Percentiles rank a stretch among this genome's conserved stretches.
Conservation (phyloP, 106 monocot genomes). For the Allium cepa region DNA sequence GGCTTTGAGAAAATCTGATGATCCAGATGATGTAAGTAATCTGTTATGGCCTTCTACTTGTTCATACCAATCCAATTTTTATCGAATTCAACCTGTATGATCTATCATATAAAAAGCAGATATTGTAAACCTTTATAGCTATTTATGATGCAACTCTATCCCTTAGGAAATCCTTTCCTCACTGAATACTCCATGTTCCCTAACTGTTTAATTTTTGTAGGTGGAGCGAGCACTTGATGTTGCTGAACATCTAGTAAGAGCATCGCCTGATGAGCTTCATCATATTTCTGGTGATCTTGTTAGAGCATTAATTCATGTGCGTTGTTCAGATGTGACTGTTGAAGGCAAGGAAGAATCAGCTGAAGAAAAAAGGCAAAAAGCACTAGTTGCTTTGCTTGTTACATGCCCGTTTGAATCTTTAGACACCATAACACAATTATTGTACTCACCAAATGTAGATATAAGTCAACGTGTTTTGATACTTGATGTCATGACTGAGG, state of each 20-base stretch:
- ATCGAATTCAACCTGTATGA: too few species aligned
- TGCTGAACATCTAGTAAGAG: conserved; percentile 80
- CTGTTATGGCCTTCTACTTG: conserved; percentile 1
- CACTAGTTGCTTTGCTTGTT: conserved; percentile 66
- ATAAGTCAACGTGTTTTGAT: conserved; percentile 77
- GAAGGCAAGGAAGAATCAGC: conserved; percentile 90
- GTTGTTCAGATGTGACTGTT: conserved; percentile 72
- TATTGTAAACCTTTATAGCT: neutral
- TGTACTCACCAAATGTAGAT: conserved; percentile 93
- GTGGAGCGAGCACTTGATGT: conserved; percentile 78
- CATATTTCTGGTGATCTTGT: conserved; percentile 80
- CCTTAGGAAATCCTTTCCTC: neutral
- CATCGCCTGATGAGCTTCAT: conserved; percentile 85
- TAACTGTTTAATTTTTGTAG: conserved; percentile 20
- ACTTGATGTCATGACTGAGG: conserved; percentile 93
- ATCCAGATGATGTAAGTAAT: conserved; percentile 73
- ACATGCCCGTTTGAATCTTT: conserved; percentile 91
- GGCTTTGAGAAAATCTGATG: conserved; percentile 87
- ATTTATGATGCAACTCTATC: neutral
- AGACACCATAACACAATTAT: conserved; percentile 55
- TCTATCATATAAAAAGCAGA: too few species aligned
- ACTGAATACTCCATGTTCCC: neutral
- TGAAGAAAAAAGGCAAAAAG: conserved; percentile 83
- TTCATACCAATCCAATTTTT: neutral
- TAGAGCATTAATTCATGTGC: conserved; percentile 63